These are phyloP conservation scores for Dendrostoma leiphaemia DNA, from an alignment of 2,329 filamentous ascomycete genomes.

Conservation along the genomic window DNA sequence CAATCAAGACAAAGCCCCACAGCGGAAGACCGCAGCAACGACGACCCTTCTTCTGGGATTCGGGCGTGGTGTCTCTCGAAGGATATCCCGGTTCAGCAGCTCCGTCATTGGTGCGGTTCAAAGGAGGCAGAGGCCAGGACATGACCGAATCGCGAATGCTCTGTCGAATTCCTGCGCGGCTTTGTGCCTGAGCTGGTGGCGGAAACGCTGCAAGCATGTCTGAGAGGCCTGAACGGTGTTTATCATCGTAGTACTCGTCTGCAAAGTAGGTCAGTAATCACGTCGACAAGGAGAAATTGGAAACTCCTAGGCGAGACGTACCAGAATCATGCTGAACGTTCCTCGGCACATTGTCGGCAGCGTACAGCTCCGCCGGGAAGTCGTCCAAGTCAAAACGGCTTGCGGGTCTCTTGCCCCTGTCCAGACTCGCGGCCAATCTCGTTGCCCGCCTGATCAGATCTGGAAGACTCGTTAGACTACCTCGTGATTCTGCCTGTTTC, in stretches of 20 bases:
- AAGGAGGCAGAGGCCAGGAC: conserved; percentile 49
- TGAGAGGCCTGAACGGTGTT: conserved; percentile 53
- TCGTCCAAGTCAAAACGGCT: conserved; percentile 55
- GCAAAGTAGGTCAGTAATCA: conserved; percentile 21
- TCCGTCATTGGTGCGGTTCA: conserved; percentile 24
- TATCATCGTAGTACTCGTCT: conserved; percentile 35
- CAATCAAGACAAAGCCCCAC: conserved; percentile 69
- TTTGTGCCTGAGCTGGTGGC: conserved; percentile 53
- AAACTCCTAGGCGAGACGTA: conserved; percentile 27
- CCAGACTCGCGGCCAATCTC: conserved; percentile 80
- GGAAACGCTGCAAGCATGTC: conserved; percentile 67
- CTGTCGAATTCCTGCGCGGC: conserved; percentile 37
- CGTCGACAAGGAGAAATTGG: no score
- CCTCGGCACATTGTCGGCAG: conserved; percentile 25
- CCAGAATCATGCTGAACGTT: conserved; percentile 31
- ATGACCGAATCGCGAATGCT: conserved; percentile 47
- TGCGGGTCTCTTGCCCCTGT: conserved; percentile 68
- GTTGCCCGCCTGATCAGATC: conserved; percentile 90
- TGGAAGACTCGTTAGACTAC: conserved; percentile 86
- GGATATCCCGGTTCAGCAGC: neutral
- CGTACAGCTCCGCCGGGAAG: conserved; percentile 45
- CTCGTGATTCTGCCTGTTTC: conserved; percentile 75
- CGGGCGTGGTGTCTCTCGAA: neutral
- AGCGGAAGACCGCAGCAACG: conserved; percentile 81
- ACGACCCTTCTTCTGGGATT: conserved; percentile 42